These are phyloP conservation scores for Porosira glacialis DNA, from an alignment of 352 stramenopile genomes.

Conservation along the genomic window DNA sequence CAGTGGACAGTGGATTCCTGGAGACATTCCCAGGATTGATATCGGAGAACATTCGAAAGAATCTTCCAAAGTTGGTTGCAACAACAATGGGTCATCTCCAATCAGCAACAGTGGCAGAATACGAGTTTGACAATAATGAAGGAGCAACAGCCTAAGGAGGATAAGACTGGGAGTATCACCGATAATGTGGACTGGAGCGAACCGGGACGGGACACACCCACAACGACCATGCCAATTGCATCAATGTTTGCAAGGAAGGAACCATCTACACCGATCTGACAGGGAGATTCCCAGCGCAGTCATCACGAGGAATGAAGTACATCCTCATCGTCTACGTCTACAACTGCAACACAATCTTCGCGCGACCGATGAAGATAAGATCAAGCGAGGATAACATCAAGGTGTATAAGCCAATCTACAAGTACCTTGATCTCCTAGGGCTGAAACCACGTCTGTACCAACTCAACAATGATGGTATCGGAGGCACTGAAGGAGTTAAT, in stretches of 20 bases:
- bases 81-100: slow-evolving; percentile 35
- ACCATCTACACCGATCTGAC: slow-evolving; percentile 53
- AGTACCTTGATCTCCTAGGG: background rate
- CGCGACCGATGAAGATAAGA: slow-evolving; percentile 35
- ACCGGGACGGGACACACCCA: background rate
- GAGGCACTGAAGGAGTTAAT: background rate
- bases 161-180: background rate
- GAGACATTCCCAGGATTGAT: slow-evolving; percentile 25
- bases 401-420: slow-evolving; percentile 19
- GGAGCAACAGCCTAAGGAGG: background rate
- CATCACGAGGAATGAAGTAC: slow-evolving; percentile 38
- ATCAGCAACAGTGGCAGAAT: slow-evolving; percentile 7
- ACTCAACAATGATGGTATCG: slow-evolving; percentile 45
- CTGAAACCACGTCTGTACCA: slow-evolving; percentile 13
- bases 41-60: slow-evolving; percentile 8
- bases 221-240: slow-evolving; percentile 19
- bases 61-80: slow-evolving; percentile 23
- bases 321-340: slow-evolving; percentile 53
- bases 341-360: slow-evolving; percentile 53
- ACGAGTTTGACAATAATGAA: slow-evolving; percentile 12
- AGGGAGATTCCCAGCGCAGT: slow-evolving; percentile 34
- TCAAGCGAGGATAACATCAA: slow-evolving; percentile 15
- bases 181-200: background rate
- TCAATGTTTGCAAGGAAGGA: slow-evolving; percentile 9
- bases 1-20: slow-evolving; percentile 10